A percentile compares a stretch with the other conserved stretches of the same genome.
phyloP scores from a whole-genome alignment of 805 yeast genomes.

The Starmerella floris region DNA sequence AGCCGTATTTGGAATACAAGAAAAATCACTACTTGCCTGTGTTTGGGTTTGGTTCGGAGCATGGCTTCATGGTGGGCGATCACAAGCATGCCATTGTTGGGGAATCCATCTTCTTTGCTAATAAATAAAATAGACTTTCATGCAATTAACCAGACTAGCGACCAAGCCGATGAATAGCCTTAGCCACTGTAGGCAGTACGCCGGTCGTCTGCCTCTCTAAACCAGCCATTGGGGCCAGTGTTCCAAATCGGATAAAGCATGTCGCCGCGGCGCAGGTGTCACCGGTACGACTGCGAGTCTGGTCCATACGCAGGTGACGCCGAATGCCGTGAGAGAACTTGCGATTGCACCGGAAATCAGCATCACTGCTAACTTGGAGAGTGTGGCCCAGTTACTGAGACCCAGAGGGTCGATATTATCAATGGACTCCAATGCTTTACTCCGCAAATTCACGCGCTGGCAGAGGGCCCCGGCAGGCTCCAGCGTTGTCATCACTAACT shows the following conservation, averaged over 20 bases:
- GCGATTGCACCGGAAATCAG: constrained; percentile 5
- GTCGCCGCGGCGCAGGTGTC: constrained; percentile 4
- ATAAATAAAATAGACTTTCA: not conserved
- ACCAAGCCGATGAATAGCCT: too few species aligned
- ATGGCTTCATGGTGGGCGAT: constrained; percentile 24
- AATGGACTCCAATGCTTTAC: constrained; percentile 14
- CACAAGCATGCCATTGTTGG: constrained; percentile 23
- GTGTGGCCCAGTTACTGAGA: constrained; percentile 14
- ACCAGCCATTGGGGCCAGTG: constrained; percentile 8
- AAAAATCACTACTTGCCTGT: constrained; percentile 19
- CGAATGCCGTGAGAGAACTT: constrained; percentile 6
- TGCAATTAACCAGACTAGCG: too few species aligned
- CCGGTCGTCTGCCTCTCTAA: not conserved
- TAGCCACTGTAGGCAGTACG: not conserved
- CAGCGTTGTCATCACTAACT: constrained; percentile 5
- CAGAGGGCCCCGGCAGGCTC: constrained; percentile 13
- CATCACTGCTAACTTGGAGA: constrained; percentile 4
- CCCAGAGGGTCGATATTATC: constrained; percentile 21
- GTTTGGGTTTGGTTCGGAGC: constrained; percentile 26
- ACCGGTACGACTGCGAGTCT: not conserved
- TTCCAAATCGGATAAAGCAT: not conserved
- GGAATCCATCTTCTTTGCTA: constrained; percentile 17
- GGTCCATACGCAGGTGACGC: constrained; percentile 1
- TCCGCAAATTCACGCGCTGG: constrained; percentile 8
- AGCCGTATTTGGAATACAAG: constrained; percentile 12